A percentile compares a stretch with the other conserved stretches of the same genome.
Evolutionary conservation across 225 moss, liverwort and hornwort species (phyloP).

Genomic region (Asterella californica): DNA sequence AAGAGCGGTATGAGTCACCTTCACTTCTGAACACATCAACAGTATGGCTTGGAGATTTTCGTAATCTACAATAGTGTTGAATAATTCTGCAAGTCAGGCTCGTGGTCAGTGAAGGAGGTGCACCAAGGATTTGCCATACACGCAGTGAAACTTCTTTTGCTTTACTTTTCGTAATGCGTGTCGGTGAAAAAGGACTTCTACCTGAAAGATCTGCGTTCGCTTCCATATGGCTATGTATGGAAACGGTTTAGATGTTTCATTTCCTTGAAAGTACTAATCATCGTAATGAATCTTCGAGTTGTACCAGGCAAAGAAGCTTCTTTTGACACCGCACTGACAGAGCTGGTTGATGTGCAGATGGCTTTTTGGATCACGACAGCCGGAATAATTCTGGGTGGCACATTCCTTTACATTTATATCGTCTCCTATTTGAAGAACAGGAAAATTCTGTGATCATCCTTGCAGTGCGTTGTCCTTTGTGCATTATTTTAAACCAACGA

Average conservation of each 20-base stretch:
- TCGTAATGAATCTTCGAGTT: too few relatives aligned
- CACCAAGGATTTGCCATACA: too few relatives aligned
- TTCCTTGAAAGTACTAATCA: too few relatives aligned
- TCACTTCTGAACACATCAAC: background rate
- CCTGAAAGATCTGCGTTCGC: too few relatives aligned
- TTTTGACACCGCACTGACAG: background rate
- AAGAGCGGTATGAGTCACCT: slow-evolving; percentile 56
- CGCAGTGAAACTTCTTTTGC: too few relatives aligned
- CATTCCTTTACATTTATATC: slow-evolving; percentile 64
- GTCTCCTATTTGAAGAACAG: slow-evolving; percentile 59
- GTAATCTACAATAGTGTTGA: background rate
- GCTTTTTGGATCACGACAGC: slow-evolving; percentile 83
- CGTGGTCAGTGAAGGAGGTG: too few relatives aligned
- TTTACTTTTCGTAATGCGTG: too few relatives aligned
- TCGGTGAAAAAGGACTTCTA: too few relatives aligned
- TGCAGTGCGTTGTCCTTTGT: too few relatives aligned
- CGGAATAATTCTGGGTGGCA: slow-evolving; percentile 83
- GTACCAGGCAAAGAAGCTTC: background rate
- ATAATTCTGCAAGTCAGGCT: background rate
- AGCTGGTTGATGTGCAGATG: slow-evolving; percentile 42
- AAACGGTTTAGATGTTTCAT: too few relatives aligned
- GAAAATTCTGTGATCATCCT: slow-evolving; percentile 69
- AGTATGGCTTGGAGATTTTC: background rate
- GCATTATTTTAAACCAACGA: background rate
- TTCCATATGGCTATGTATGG: too few relatives aligned